Evolutionary conservation across 2,329 filamentous ascomycete species (phyloP), one percentile per base, ranked within the genome.

Genomic region (Incumbomyces delicatus): DNA sequence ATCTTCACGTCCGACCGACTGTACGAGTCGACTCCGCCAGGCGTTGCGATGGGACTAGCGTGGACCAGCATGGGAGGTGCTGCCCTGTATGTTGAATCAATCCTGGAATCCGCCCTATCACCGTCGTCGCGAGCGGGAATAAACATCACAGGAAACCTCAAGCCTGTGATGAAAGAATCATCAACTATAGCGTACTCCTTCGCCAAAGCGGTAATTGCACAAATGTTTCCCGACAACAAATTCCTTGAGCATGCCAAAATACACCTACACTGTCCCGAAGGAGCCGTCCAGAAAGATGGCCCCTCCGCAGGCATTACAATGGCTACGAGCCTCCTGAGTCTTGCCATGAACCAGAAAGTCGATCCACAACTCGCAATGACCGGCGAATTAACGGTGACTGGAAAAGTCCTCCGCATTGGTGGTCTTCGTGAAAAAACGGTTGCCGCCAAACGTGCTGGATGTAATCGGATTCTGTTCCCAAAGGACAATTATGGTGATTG

Each of bases 61-160:
- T 98, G 92, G 92, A 98, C 94, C 6, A 87, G 88, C 61, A 87
- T 98, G 78, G 92, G 92, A 51, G 92, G 92, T 50, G 87, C 92
- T 3, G 92, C 92, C 43, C 81, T 98, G 63, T 98, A 98, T 66
- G 87, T 98, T 48, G 92, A 98, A 68, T 94, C 89, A 1, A 96
- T 98, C 52, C 72, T 98, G 43, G 89, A 98, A 63, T 85, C 81
- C 50, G 80, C 85, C 0, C 76, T 96, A 40, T 80, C 80, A 10
- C 75, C 81, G 22, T 76, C 76, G 48, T 90, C 86, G 20, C 77
- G 83, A 14, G 84, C 90, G 6, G 79, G 84, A 14, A 73, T 98
- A 36, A 87, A 95, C 61, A 88, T 89, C 50, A 98, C 92, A 0
- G 92, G 92, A 49, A 96, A 96, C 62, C 75, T 98, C 41, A 92